phyloP scores from a whole-genome alignment of 2,329 filamentous ascomycete genomes.

The Aspergillus glaucus region DNA sequence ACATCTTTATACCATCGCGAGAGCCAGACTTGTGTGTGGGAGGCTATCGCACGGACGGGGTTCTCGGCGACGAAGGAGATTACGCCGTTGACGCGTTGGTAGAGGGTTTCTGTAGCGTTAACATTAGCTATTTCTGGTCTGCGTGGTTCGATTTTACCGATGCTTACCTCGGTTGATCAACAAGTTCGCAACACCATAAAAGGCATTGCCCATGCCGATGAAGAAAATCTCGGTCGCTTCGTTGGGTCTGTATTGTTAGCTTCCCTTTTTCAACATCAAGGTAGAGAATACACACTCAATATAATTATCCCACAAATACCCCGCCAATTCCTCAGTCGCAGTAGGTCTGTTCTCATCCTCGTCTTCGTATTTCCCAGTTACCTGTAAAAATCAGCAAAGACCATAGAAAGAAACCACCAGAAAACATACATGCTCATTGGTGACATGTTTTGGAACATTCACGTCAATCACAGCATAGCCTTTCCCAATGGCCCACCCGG shows the following conservation, averaged over 20 bases:
- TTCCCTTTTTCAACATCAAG: background rate
- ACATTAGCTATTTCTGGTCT: conserved; percentile 5
- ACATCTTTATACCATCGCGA: conserved; percentile 74
- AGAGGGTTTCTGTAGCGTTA: conserved; percentile 47
- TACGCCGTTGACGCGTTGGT: conserved; percentile 61
- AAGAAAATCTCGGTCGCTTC: conserved; percentile 70
- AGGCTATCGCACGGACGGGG: conserved; percentile 70
- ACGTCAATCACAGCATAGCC: conserved; percentile 83
- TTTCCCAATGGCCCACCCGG: conserved; percentile 73
- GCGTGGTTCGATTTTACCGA: background rate
- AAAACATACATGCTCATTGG: conserved; percentile 53
- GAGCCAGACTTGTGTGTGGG: conserved; percentile 61
- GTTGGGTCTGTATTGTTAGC: conserved; percentile 44
- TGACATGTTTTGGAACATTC: conserved; percentile 76
- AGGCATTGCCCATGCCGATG: conserved; percentile 84
- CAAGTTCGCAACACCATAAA: conserved; percentile 73
- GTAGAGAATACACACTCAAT: conserved; percentile 52
- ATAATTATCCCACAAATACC: conserved; percentile 96
- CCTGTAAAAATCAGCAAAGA: conserved; percentile 26
- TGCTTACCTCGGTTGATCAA: conserved; percentile 65
- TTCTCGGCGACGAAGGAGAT: conserved; percentile 75
- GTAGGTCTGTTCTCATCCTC: conserved; percentile 46
- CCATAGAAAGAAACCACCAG: background rate
- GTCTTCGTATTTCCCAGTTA: conserved; percentile 38
- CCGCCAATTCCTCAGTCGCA: conserved; percentile 63